phyloP scores from a whole-genome alignment of 2,329 filamentous ascomycete genomes.

The Rachicladosporium sp. region DNA sequence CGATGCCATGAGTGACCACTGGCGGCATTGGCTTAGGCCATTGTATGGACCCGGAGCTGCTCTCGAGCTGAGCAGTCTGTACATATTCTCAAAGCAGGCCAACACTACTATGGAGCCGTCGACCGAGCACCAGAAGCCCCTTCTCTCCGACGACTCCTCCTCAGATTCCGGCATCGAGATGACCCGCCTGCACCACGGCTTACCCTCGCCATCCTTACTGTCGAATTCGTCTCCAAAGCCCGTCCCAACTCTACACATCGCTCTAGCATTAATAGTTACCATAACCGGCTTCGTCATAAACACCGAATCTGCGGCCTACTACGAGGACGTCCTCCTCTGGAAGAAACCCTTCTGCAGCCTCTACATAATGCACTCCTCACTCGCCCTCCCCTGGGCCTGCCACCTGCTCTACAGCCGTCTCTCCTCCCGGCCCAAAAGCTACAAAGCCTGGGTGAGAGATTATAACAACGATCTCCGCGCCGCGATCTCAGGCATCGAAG shows the following conservation, averaged over 20 bases:
- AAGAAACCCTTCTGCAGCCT: conserved; percentile 23
- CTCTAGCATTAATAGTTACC: conserved; percentile 13
- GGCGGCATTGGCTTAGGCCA: too few species aligned
- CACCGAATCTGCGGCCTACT: conserved; percentile 23
- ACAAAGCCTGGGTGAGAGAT: conserved; percentile 16
- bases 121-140: too few species aligned
- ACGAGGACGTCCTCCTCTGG: conserved; percentile 20
- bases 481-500: conserved; percentile 18
- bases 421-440: conserved; percentile 5
- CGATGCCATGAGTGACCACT: too few species aligned
- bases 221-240: background rate
- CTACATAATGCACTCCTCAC: conserved; percentile 21
- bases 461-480: conserved; percentile 20
- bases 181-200: too few species aligned
- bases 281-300: conserved; percentile 21
- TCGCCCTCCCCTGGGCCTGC: conserved; percentile 19
- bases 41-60: too few species aligned
- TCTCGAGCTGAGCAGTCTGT: too few species aligned
- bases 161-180: too few species aligned
- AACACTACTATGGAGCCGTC: too few species aligned
- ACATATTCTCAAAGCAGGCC: too few species aligned
- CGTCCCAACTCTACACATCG: conserved; percentile 8
- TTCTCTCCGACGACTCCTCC: too few species aligned
- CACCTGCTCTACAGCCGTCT: conserved; percentile 18
- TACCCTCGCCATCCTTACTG: too few species aligned